These are phyloP conservation scores for Entomortierella parvispora DNA, from an alignment of 192 early-diverging fungal species.

Conservation along the genomic window DNA sequence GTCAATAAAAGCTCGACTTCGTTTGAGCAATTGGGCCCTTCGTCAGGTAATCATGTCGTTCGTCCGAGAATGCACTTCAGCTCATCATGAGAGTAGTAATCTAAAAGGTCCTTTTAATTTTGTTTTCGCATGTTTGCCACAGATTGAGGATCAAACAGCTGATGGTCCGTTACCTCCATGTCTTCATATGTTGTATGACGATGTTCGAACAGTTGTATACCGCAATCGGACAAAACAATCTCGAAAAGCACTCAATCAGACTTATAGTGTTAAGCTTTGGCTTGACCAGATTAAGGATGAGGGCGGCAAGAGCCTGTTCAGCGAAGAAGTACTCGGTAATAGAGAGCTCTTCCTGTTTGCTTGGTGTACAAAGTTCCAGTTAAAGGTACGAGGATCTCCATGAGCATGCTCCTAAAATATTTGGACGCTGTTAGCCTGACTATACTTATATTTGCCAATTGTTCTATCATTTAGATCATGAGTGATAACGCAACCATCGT, in stretches of 20 bases:
- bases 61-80: too few species aligned
- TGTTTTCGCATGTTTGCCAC: too few species aligned
- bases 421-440: background rate
- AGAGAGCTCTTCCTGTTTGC: conserved; percentile 8
- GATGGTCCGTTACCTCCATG: too few species aligned
- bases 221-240: conserved; percentile 23
- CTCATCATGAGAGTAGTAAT: too few species aligned
- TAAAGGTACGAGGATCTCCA: conserved; percentile 2
- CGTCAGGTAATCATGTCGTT: too few species aligned
- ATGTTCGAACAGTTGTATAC: conserved; percentile 14
- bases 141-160: too few species aligned
- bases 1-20: too few species aligned
- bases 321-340: background rate
- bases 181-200: conserved; percentile 11
- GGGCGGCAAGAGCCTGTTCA: conserved; percentile 20
- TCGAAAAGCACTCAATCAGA: conserved; percentile 9
- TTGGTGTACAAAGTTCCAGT: conserved; percentile 20
- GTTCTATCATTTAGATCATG: conserved; percentile 9
- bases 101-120: too few species aligned
- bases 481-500: conserved; percentile 7
- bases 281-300: conserved; percentile 11
- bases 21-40: too few species aligned
- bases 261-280: conserved; percentile 15
- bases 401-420: background rate
- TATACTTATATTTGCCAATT: background rate